Conservation (phyloP, 805 yeast species). For the Cyberlindnera maritima region DNA sequence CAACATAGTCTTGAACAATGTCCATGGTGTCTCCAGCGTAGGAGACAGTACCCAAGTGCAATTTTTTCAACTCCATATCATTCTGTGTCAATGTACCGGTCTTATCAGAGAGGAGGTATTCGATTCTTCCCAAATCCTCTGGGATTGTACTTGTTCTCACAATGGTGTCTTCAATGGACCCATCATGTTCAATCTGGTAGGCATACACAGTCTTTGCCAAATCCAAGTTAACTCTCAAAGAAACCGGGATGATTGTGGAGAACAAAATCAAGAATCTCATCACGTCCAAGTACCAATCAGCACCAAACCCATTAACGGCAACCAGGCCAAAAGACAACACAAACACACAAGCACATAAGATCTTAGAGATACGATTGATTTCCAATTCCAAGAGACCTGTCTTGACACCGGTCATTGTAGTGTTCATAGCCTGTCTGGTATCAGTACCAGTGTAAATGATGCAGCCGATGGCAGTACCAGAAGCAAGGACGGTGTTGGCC, state of each 20-base stretch:
- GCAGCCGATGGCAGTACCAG: conserved; percentile 88
- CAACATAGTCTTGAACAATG: conserved; percentile 70
- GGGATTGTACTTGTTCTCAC: conserved; percentile 98
- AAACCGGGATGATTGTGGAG: conserved; percentile 94
- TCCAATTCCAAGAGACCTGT: conserved; percentile 88
- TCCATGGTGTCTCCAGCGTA: conserved; percentile 93
- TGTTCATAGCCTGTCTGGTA: conserved; percentile 93
- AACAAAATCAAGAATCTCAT: conserved; percentile 89
- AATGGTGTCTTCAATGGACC: conserved; percentile 75
- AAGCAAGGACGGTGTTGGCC: conserved; percentile 97
- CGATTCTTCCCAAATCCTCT: conserved; percentile 95
- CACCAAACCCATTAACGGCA: conserved; percentile 69
- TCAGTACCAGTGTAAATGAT: conserved; percentile 88
- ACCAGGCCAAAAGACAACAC: conserved; percentile 74
- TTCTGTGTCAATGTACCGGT: conserved; percentile 98
- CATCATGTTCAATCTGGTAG: conserved; percentile 88
- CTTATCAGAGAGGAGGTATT: conserved; percentile 87
- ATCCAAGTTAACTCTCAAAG: conserved; percentile 90
- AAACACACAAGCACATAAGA: conserved; percentile 84
- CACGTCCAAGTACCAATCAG: conserved; percentile 85
- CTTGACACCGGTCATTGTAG: conserved; percentile 82
- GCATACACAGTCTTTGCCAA: conserved; percentile 96
- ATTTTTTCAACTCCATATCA: conserved; percentile 93
- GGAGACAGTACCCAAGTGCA: conserved; percentile 90
- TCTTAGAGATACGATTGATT: conserved; percentile 83